phyloP scores from a whole-genome alignment of 108 stramenopile genomes.

The Nannochloropsis gaditana region DNA sequence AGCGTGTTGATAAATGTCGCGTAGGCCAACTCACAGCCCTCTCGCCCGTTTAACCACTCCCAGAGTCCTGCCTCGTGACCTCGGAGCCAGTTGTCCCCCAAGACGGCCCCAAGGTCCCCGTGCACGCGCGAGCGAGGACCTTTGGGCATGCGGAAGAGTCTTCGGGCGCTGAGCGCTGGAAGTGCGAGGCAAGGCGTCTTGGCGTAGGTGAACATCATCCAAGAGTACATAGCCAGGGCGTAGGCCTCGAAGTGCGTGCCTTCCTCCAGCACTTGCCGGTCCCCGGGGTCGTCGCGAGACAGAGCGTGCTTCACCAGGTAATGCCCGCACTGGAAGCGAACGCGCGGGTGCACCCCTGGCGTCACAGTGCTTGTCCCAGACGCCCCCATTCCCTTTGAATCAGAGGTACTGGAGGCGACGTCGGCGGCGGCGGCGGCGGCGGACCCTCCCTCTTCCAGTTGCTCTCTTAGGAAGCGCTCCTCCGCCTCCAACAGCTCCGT shows the following conservation, averaged over 20 bases:
- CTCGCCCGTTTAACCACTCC: conserved; percentile 44
- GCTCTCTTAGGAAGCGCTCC: neutral
- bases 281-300: neutral
- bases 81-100: conserved; percentile 44
- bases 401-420: neutral
- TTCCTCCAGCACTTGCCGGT: conserved; percentile 22
- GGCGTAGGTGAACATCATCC: conserved; percentile 27
- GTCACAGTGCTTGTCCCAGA: neutral
- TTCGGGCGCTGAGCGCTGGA: conserved; percentile 4
- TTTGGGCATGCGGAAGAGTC: neutral
- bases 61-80: conserved; percentile 37
- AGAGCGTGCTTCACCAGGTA: conserved; percentile 17
- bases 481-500: neutral
- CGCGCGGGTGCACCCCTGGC: neutral
- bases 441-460: conserved; percentile 10
- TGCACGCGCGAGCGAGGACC: conserved; percentile 8
- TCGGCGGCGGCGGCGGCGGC: neutral
- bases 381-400: neutral
- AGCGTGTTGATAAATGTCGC: conserved; percentile 71
- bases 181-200: conserved; percentile 25
- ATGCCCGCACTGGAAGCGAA: neutral
- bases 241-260: conserved; percentile 25
- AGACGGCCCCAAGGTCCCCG: neutral
- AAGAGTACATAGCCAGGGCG: neutral
- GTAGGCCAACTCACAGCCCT: conserved; percentile 74